phyloP scores from a whole-genome alignment of 2,329 filamentous ascomycete species.

The Arthrobotrys megalospora region DNA sequence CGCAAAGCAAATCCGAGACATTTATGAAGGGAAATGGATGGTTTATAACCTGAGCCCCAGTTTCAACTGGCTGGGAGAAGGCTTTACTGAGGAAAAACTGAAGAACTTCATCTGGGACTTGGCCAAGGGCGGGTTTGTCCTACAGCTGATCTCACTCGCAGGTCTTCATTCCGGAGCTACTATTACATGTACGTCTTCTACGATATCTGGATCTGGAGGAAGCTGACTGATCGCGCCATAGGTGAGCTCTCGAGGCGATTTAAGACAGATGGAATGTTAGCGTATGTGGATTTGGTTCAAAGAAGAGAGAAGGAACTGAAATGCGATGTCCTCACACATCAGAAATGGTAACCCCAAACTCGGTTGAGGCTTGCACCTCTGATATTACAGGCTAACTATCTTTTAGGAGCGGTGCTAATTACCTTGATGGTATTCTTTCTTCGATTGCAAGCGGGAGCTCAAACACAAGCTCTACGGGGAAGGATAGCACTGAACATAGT shows the following conservation, averaged over 20 bases:
- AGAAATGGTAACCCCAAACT: conserved; percentile 77
- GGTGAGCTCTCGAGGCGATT: conserved; percentile 84
- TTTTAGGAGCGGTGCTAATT: conserved; percentile 64
- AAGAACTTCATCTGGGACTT: conserved; percentile 97
- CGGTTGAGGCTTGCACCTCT: not conserved
- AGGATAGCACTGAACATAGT: conserved; percentile 64
- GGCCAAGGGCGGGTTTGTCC: conserved; percentile 84
- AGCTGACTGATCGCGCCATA: conserved; percentile 8
- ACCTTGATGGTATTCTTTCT: conserved; percentile 64
- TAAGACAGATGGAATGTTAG: conserved; percentile 93
- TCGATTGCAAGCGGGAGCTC: conserved; percentile 63
- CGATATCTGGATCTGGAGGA: not conserved
- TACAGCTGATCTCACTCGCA: conserved; percentile 78
- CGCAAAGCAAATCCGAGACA: conserved; percentile 78
- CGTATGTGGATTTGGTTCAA: conserved; percentile 96
- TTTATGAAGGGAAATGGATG: conserved; percentile 81
- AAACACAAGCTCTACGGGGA: conserved; percentile 64
- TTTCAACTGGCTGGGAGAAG: conserved; percentile 99
- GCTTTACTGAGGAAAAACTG: conserved; percentile 85
- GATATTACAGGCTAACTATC: not conserved
- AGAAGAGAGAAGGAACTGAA: conserved; percentile 89
- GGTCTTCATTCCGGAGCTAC: conserved; percentile 78
- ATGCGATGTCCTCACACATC: conserved; percentile 93
- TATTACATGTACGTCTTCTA: conserved; percentile 68
- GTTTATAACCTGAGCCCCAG: conserved; percentile 97